phyloP scores from a whole-genome alignment of 352 stramenopile genomes.

The Poterioochromonas sp. region DNA sequence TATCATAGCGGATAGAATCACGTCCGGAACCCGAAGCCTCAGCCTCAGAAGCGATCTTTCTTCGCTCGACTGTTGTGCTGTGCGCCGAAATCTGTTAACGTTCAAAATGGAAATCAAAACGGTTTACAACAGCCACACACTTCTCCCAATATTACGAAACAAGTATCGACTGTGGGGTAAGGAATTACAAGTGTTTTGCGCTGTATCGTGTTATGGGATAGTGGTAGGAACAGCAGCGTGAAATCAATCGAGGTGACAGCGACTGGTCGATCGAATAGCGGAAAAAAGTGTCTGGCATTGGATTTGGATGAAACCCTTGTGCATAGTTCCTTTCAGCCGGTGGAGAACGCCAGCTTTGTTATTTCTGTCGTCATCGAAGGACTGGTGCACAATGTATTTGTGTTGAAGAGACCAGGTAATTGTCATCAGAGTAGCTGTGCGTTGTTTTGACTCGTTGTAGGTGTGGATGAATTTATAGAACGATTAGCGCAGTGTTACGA shows the following conservation, averaged over 20 bases:
- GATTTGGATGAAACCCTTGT: conserved; percentile 31
- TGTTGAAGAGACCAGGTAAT: conserved; percentile 70
- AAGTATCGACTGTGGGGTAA: neutral
- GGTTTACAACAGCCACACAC: neutral
- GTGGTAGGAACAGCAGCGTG: neutral
- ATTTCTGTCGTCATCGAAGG: conserved; percentile 91
- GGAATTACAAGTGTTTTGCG: neutral
- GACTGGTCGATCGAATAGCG: neutral
- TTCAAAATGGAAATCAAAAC: neutral
- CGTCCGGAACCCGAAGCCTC: too few species aligned
- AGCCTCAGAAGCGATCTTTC: neutral
- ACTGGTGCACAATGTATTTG: conserved; percentile 65
- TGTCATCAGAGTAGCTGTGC: conserved; percentile 47
- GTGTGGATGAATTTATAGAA: conserved; percentile 87
- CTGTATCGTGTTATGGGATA: neutral
- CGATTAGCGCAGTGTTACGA: conserved; percentile 92
- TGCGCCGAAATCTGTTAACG: neutral
- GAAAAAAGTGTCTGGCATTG: conserved; percentile 32
- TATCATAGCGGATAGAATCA: neutral
- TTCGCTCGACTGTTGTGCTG: neutral
- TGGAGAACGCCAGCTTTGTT: conserved; percentile 84
- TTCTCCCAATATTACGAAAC: neutral
- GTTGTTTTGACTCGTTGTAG: conserved; percentile 61
- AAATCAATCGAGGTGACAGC: neutral
- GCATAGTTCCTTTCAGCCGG: conserved; percentile 49